Base-by-base conservation (phyloP, 202 grass and related monocot species). In the Bolboschoenoplectus hybrid region DNA sequence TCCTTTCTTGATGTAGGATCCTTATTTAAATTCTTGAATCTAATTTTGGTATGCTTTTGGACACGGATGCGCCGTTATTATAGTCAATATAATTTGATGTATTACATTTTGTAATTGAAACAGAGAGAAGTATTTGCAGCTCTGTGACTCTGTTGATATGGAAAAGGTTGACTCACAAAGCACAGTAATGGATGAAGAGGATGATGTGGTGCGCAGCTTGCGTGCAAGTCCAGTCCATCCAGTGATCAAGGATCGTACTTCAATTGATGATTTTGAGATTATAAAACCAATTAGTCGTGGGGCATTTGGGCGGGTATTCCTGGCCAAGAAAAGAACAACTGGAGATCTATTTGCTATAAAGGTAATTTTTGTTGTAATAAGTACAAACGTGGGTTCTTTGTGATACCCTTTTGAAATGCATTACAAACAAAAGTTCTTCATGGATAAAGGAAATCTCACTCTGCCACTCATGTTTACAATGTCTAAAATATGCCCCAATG, bases 291-390 rank as follows among this genome's bases (percentile, higher is more conserved):
- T 99, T 36, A 99, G 97, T 38, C 93, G 97, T 80, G 97, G 97
- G 85, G 97, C 97, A 90, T 99, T 97, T 87, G 97, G 97, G 60
- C 90, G 97, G 84, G 97, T 99, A 89, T 99, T 99, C 88, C 87
- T 99, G 84, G 94, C 97, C 82, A 99, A 99, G 87, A 99, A 99
- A 91, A 92, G 92, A 90, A 99, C 97, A 67, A 99, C 97, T 44
- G 97, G 97, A 80, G 97, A 99, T 79, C 93, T 94, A 46, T 99
- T 99, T 92, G 97, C 97, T 82, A 99, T 99, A 89, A 99, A 99
- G 94, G 97, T 99, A 89, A 67, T 16, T 12, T 93, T 75, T 71
- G 26, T 67, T 82, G 83, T n/a, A 19, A 83, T 84, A 47, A 5
- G 13, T 74, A 51, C 19, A 74, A 40, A 78, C 26, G n/a, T 56